Evolutionary conservation across 768 basidiomycete genomes (phyloP), one percentile per base, ranked within the genome.

Genomic region (Xerocomus potaroensis): DNA sequence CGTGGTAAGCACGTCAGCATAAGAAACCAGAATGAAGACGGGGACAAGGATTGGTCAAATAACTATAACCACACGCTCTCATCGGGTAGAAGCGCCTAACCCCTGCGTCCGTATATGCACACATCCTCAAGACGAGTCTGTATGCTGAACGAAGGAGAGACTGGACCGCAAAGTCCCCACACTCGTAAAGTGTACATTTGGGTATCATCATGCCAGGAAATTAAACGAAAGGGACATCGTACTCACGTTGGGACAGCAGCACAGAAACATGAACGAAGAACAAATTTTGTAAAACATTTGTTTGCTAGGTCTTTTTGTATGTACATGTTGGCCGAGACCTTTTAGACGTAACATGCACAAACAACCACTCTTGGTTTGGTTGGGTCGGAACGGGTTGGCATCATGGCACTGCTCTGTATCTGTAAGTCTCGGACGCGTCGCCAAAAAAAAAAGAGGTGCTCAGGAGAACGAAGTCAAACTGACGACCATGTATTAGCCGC

Each of bases 61-160:
- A 65, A 65, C 65, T 65, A 65, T 65, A 65, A 65, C 64, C 63
- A 54, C 60, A 57, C 55, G 26, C 51, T 49, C 33, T 67, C 64
- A 65, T 61, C 44, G 61, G 55, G 51, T 54, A 54, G 65, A 67
- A 65, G 59, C 64, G 65, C 47, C 64, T 51, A 57, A n/a, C 64
- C n/a, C 61, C 65, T 55, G 47, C 64, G 42, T 57, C 65, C 60
- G 51, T 66, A 66, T 61, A 43, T 66, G 57, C 64, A 67, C 51
- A 54, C 57, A 65, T 16, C 53, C 63, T 60, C 64, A 66, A 55
- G 47, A 66, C 65, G 64, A 67, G 64, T 5, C 45, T 55, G 43
- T 53, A 61, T 60, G 64, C 64, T 67, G 60, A 54, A 64, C 56
- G 61, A 66, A 50, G 61, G 48, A 61, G 63, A 55, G 66, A 58